Evolutionary conservation across 2,329 filamentous ascomycete species (phyloP).

Genomic region (Aureobasidium mangrovei): DNA sequence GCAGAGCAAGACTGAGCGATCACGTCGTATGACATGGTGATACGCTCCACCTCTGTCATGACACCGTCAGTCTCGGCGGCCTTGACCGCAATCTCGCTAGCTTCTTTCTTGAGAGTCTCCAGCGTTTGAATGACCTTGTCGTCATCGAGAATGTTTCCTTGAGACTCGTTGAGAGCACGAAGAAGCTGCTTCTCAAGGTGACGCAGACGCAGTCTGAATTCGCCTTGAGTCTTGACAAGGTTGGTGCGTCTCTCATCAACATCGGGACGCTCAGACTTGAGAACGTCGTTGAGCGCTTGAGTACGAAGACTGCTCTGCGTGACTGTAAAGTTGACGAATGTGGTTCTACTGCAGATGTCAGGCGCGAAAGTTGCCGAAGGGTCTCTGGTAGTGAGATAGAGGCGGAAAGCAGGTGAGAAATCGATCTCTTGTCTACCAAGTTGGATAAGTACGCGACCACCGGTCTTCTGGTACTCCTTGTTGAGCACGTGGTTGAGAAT

Average conservation of each 20-base stretch:
- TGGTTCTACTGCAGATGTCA: constrained; percentile 95
- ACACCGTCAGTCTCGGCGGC: constrained; percentile 95
- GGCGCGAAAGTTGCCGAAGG: constrained; percentile 92
- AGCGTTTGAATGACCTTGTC: constrained; percentile 97
- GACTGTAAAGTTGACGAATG: constrained; percentile 98
- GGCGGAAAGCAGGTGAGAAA: constrained; percentile 91
- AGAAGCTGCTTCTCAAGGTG: constrained; percentile 90
- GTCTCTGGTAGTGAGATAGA: constrained; percentile 91
- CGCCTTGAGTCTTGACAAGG: constrained; percentile 95
- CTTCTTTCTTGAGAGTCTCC: constrained; percentile 95
- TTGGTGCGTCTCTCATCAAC: constrained; percentile 94
- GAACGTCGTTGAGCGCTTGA: constrained; percentile 91
- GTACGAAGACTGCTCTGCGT: constrained; percentile 98
- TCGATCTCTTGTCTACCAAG: constrained; percentile 98
- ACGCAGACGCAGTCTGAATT: constrained; percentile 96
- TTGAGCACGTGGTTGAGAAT: constrained; percentile 98
- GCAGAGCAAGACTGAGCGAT: constrained; percentile 94
- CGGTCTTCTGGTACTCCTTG: constrained; percentile 98
- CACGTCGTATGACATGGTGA: constrained; percentile 87
- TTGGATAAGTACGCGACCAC: constrained; percentile 94
- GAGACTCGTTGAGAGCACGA: constrained; percentile 92
- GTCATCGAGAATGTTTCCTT: constrained; percentile 95
- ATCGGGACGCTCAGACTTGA: constrained; percentile 95
- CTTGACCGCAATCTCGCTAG: constrained; percentile 90
- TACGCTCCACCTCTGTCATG: constrained; percentile 94